Conservation (phyloP, 2,329 filamentous ascomycete species). For the Hypomyces perniciosus region DNA sequence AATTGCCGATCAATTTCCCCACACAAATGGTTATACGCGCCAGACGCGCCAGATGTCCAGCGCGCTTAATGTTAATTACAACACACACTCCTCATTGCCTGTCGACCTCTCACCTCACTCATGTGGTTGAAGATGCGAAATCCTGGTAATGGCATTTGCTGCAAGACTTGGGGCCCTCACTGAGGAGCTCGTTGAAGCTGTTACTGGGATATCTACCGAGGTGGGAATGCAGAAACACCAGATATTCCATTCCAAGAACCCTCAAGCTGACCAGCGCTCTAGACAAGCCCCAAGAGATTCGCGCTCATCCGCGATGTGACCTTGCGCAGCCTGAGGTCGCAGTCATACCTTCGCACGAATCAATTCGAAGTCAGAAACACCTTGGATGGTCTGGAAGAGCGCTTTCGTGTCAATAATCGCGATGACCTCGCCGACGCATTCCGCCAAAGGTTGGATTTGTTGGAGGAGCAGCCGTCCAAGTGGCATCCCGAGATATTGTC, state of each 20-base stretch:
- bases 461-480: conserved; percentile 49
- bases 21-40: background rate
- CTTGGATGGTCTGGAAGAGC: conserved; percentile 73
- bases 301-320: conserved; percentile 42
- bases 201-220: conserved; percentile 50
- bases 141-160: conserved; percentile 60
- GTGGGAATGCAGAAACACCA: conserved; percentile 31
- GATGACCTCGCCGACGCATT: conserved; percentile 75
- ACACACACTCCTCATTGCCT: too few relatives aligned
- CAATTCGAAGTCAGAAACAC: conserved; percentile 65
- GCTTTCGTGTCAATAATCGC: conserved; percentile 72
- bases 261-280: conserved; percentile 1
- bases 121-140: conserved; percentile 8
- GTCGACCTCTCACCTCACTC: too few relatives aligned
- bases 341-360: conserved; percentile 61
- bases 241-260: background rate
- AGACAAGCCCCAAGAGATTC: conserved; percentile 32
- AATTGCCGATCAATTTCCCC: background rate
- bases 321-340: conserved; percentile 46
- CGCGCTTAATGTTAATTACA: too few relatives aligned
- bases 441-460: conserved; percentile 48
- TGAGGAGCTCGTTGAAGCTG: conserved; percentile 62
- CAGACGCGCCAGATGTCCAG: conserved; percentile 1
- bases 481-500: conserved; percentile 77
- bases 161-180: conserved; percentile 58